These are phyloP conservation scores for Nakazawaea ishiwadae DNA, from an alignment of 805 yeast genomes.

Conservation along the genomic window DNA sequence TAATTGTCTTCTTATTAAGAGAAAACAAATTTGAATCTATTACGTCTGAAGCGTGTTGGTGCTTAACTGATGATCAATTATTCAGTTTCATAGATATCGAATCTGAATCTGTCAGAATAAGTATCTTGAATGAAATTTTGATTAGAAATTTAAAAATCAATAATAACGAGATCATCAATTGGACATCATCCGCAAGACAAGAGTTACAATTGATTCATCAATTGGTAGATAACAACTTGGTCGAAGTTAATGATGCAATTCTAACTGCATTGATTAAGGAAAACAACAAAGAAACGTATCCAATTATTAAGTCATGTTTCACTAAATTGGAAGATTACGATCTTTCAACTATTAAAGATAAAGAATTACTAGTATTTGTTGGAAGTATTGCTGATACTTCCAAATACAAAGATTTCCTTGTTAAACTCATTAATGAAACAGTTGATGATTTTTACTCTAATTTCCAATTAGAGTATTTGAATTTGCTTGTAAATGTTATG, in stretches of 20 bases:
- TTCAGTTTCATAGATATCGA: background rate
- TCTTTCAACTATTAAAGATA: background rate
- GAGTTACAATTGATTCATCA: background rate
- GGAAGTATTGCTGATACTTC: constrained; percentile 2
- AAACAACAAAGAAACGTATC: background rate
- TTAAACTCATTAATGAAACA: background rate
- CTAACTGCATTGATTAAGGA: background rate
- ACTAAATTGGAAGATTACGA: background rate
- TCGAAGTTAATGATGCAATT: background rate
- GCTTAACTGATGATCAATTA: constrained; percentile 19
- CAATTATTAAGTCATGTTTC: constrained; percentile 3
- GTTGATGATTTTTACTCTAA: constrained; percentile 4
- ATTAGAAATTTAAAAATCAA: background rate
- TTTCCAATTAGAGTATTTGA: constrained; percentile 3
- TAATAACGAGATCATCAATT: background rate
- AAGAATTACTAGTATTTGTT: background rate
- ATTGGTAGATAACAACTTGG: background rate
- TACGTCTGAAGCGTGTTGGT: constrained; percentile 22
- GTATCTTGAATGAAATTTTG: background rate
- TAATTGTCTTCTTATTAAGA: constrained; percentile 9
- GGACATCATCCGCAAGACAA: background rate
- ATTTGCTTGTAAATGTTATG: background rate
- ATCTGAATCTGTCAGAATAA: background rate
- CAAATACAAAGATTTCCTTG: background rate
- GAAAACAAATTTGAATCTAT: constrained; percentile 8